Conservation (phyloP, 2,329 filamentous ascomycete species). For the Fusarium sp. region DNA sequence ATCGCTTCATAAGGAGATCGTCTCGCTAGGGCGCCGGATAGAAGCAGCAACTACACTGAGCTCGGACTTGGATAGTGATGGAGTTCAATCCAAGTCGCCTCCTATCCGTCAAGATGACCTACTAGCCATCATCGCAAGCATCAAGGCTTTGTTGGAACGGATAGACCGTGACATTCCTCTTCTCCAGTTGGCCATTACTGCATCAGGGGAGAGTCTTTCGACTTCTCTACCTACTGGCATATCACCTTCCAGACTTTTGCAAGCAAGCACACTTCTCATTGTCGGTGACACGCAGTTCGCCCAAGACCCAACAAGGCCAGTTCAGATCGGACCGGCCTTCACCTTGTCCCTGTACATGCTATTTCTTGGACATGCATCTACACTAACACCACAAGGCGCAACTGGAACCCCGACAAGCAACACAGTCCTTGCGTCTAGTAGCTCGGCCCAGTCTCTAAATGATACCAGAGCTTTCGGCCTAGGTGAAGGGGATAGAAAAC, state of each 20-base stretch:
- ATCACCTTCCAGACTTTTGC: conserved; percentile 87
- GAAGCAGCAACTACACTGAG: conserved; percentile 72
- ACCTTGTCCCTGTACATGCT: conserved; percentile 93
- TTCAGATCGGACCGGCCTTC: conserved; percentile 88
- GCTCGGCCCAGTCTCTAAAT: neutral
- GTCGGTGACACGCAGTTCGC: conserved; percentile 86
- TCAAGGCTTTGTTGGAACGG: conserved; percentile 74
- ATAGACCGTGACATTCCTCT: conserved; percentile 93
- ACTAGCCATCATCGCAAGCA: conserved; percentile 73
- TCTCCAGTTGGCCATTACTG: conserved; percentile 92
- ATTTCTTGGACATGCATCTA: conserved; percentile 76
- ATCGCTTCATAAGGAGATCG: conserved; percentile 82
- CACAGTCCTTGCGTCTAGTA: neutral
- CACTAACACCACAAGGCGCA: conserved; percentile 16
- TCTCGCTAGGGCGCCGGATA: conserved; percentile 76
- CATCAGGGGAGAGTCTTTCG: conserved; percentile 86
- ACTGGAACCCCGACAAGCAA: neutral
- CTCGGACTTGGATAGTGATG: conserved; percentile 55
- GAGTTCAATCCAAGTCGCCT: conserved; percentile 51
- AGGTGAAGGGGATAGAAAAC: conserved; percentile 59
- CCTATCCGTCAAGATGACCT: conserved; percentile 67
- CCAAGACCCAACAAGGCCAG: conserved; percentile 65
- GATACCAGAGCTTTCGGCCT: conserved; percentile 40
- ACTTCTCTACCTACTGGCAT: conserved; percentile 80
- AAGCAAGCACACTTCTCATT: conserved; percentile 90